Evolutionary conservation across 2,329 filamentous ascomycete genomes (phyloP).

Genomic region (Colletotrichum godetiae): DNA sequence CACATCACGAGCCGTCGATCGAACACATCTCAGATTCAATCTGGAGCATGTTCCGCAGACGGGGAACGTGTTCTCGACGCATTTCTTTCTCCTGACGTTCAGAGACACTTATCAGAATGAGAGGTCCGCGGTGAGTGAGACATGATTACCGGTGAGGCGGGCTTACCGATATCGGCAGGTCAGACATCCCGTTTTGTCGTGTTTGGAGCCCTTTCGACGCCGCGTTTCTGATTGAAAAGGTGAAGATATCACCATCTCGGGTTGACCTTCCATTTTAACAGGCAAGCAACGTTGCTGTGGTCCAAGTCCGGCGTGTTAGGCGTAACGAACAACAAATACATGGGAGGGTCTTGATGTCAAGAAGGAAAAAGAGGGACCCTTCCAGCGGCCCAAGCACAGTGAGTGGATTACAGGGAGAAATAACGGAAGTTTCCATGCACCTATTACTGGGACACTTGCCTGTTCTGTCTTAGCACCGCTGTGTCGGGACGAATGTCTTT

Average conservation of each 20-base stretch:
- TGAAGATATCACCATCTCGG: background rate
- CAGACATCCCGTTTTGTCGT: slow-evolving; percentile 36
- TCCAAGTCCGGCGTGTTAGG: slow-evolving; percentile 15
- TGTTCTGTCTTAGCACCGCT: slow-evolving; percentile 1
- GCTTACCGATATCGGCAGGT: slow-evolving; percentile 37
- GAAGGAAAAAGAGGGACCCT: slow-evolving; percentile 23
- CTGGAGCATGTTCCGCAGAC: slow-evolving; percentile 32
- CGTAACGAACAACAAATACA: slow-evolving; percentile 12
- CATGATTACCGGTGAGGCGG: too few species aligned
- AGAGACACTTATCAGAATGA: slow-evolving; percentile 11
- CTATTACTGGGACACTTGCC: background rate
- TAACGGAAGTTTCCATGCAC: slow-evolving; percentile 18
- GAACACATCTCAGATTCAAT: slow-evolving; percentile 34
- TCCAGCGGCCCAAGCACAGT: background rate
- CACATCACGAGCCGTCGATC: slow-evolving; percentile 27
- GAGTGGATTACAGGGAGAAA: slow-evolving; percentile 9
- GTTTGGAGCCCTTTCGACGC: slow-evolving; percentile 35
- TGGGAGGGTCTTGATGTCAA: slow-evolving; percentile 11
- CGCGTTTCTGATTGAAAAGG: slow-evolving; percentile 9
- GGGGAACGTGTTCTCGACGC: slow-evolving; percentile 35
- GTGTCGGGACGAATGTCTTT: background rate
- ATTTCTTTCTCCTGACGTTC: slow-evolving; percentile 33
- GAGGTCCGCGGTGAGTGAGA: too few species aligned
- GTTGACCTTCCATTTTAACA: background rate
- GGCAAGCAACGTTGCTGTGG: background rate